Evolutionary conservation across 352 stramenopile species (phyloP), one percentile per base, ranked within the genome.

Genomic region (Globisporangium camurandrum): DNA sequence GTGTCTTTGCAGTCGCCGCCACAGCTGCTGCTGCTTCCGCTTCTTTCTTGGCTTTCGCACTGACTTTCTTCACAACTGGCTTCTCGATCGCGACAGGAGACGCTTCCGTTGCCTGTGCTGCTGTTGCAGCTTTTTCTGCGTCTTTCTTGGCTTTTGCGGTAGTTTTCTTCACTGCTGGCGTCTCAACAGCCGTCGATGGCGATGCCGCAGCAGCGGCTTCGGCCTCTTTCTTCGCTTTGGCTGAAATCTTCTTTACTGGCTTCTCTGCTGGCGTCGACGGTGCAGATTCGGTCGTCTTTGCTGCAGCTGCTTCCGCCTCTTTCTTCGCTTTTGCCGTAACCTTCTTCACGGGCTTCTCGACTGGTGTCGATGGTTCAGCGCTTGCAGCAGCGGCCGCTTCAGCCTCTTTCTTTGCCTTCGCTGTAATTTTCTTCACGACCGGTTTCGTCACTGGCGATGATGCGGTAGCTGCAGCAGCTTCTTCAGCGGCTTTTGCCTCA

Each of bases 31-130:
- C 38, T 56, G 23, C 54, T 46, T 22, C 30, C 16, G 39, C 43
- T 26, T 57, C 44, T 27, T 56, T 61, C 33, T 54, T 54, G 6
- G 27, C 46, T 43, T 67, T 61, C 7, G 52, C 44, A 17, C 43
- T 30, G 2, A 33, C 28, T 34, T 49, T 56, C 28, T 38, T 38
- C 33, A 38, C 33, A 4, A 40, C 42, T 38, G 33, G 48, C 17
- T 60, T 37, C 39, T 27, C n/a, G 26, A n/a, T n/a, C n/a, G n/a
- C n/a, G n/a, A n/a, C n/a, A n/a, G n/a, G n/a, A n/a, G n/a, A n/a
- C n/a, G n/a, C n/a, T n/a, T n/a, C n/a, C n/a, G n/a, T n/a, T n/a
- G n/a, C n/a, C n/a, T n/a, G n/a, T n/a, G n/a, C n/a, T n/a, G n/a
- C n/a, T n/a, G n/a, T n/a, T n/a, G n/a, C n/a, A n/a, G n/a, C n/a